Evolutionary conservation across 192 early-diverging fungal species (phyloP).

Genomic region (Coemansia sp.): DNA sequence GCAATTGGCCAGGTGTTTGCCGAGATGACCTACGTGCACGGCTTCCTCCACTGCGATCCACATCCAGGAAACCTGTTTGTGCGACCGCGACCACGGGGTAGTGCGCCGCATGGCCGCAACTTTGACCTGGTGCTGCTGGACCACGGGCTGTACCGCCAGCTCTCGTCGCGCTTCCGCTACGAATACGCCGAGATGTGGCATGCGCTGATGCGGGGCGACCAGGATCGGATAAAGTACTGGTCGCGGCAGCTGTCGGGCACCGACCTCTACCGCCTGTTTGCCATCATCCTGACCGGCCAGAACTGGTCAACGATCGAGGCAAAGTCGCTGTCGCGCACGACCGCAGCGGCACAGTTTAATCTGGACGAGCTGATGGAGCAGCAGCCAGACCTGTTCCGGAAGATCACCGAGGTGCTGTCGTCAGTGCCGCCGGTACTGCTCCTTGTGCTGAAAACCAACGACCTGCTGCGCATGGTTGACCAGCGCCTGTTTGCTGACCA

Average conservation of each 20-base stretch:
- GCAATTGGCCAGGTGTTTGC: constrained; percentile 73
- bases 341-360: constrained; percentile 48
- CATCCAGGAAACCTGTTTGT: constrained; percentile 89
- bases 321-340: constrained; percentile 34
- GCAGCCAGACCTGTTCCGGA: constrained; percentile 59
- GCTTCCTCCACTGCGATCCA: constrained; percentile 88
- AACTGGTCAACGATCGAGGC: constrained; percentile 68
- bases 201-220: constrained; percentile 73
- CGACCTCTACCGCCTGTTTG: constrained; percentile 79
- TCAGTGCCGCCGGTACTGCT: constrained; percentile 82
- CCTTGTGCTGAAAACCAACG: constrained; percentile 88
- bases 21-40: constrained; percentile 87
- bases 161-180: constrained; percentile 64
- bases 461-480: constrained; percentile 72
- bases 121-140: constrained; percentile 85
- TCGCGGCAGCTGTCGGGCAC: constrained; percentile 65
- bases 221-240: constrained; percentile 64
- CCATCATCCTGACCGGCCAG: constrained; percentile 83
- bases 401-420: constrained; percentile 76
- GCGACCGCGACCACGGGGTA: constrained; percentile 43
- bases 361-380: constrained; percentile 54
- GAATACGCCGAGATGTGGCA: constrained; percentile 91
- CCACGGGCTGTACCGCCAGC: constrained; percentile 85
- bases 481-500: constrained; percentile 51
- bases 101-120: constrained; percentile 59